A percentile compares a stretch with the other conserved stretches of the same genome.
phyloP scores from a whole-genome alignment of 164 flowering plant genomes.

The Tinospora cordifolia region DNA sequence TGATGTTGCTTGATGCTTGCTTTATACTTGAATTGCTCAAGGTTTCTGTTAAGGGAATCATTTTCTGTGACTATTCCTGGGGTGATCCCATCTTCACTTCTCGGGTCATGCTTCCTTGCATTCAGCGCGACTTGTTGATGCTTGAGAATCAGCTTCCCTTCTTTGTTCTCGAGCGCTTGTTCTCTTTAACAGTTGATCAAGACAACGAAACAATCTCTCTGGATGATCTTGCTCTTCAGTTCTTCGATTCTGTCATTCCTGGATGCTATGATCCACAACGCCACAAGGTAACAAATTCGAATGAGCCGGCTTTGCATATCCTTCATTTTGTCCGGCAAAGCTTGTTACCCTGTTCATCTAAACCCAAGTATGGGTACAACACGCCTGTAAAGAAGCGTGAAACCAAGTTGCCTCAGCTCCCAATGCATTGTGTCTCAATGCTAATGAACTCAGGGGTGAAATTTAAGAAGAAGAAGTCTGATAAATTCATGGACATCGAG shows the following conservation, averaged over 20 bases:
- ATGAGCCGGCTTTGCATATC: constrained; percentile 10
- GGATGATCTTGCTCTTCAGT: constrained; percentile 8
- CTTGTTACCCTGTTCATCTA: constrained; percentile 4
- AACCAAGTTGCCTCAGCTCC: not conserved
- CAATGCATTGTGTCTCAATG: constrained; percentile 9
- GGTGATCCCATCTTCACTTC: constrained; percentile 12
- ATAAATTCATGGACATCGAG: constrained; percentile 14
- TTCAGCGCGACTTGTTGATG: constrained; percentile 10
- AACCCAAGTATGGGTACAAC: constrained; percentile 1
- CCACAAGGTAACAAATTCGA: not conserved
- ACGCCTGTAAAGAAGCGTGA: not conserved
- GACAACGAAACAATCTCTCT: not conserved
- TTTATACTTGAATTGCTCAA: constrained; percentile 11
- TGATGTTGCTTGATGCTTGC: constrained; percentile 13
- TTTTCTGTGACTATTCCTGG: constrained; percentile 3
- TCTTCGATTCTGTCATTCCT: constrained; percentile 11
- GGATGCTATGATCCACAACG: not conserved
- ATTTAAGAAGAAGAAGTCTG: constrained; percentile 2
- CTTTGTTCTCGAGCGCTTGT: constrained; percentile 9
- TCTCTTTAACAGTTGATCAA: not conserved
- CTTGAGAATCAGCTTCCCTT: constrained; percentile 20
- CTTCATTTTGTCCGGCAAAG: constrained; percentile 10
- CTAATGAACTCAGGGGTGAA: constrained; percentile 15
- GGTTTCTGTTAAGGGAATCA: not conserved
- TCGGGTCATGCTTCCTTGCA: not conserved